phyloP scores from a whole-genome alignment of 2,329 filamentous ascomycete genomes.

The Akanthomyces lecanii region DNA sequence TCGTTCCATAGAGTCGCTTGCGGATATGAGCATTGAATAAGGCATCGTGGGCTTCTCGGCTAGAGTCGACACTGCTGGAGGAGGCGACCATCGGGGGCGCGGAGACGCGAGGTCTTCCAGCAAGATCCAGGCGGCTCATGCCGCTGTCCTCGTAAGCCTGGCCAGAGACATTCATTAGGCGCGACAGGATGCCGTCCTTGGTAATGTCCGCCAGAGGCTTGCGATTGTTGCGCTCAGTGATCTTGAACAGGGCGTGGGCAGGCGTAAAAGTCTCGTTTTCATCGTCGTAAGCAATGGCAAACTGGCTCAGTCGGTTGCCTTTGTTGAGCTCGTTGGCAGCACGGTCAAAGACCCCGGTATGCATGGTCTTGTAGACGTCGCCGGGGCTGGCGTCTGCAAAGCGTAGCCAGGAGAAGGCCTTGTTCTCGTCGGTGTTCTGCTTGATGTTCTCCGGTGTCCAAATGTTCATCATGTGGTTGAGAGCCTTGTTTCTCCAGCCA shows the following conservation, averaged over 20 bases:
- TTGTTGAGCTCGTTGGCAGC: conserved; percentile 57
- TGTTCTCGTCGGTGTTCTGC: conserved; percentile 54
- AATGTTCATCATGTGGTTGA: conserved; percentile 82
- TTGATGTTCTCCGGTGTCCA: conserved; percentile 78
- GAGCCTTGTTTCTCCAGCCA: conserved; percentile 74
- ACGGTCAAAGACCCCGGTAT: conserved; percentile 68
- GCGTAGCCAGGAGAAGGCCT: conserved; percentile 82
- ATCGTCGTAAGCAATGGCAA: conserved; percentile 69
- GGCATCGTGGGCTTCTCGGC: conserved; percentile 64
- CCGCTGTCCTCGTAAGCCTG: conserved; percentile 64
- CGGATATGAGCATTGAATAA: conserved; percentile 78
- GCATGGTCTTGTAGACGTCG: conserved; percentile 68
- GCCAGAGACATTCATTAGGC: conserved; percentile 74
- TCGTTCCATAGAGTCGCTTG: conserved; percentile 66
- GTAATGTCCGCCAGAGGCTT: conserved; percentile 66
- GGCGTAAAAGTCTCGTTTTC: conserved; percentile 62
- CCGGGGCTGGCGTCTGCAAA: conserved; percentile 74
- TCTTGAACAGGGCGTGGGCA: conserved; percentile 75
- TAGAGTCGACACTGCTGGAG: conserved; percentile 63
- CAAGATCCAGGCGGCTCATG: conserved; percentile 74
- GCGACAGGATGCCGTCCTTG: conserved; percentile 65
- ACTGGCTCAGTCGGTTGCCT: conserved; percentile 56
- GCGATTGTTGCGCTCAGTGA: conserved; percentile 65
- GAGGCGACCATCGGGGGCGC: conserved; percentile 82
- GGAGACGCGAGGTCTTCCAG: conserved; percentile 70